Evolutionary conservation across 345 rosid genomes (phyloP).

Genomic region (Moringa oleifera): DNA sequence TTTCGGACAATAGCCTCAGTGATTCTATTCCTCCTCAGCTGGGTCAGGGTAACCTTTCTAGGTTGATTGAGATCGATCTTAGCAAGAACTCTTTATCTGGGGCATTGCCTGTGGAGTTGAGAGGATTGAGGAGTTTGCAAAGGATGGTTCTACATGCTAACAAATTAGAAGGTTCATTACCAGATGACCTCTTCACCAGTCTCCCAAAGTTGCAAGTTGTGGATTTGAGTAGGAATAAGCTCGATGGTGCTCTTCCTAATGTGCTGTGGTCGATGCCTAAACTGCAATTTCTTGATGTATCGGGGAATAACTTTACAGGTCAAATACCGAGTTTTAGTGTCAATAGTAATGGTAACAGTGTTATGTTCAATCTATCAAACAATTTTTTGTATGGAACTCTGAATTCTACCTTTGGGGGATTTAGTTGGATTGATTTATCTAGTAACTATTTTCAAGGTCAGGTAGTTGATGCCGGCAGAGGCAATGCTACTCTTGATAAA

Average conservation of each 20-base stretch:
- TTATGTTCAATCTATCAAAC: slow-evolving; percentile 51
- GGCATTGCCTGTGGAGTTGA: slow-evolving; percentile 49
- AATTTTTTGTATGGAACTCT: slow-evolving; percentile 75
- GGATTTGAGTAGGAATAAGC: slow-evolving; percentile 43
- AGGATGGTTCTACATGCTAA: no score
- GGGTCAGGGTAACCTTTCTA: slow-evolving; percentile 60
- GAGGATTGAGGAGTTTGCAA: slow-evolving; percentile 56
- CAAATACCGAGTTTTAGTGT: slow-evolving; percentile 38
- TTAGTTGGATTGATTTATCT: slow-evolving; percentile 43
- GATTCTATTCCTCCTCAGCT: slow-evolving; percentile 65
- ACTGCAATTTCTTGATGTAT: slow-evolving; percentile 55
- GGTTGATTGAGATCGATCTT: slow-evolving; percentile 75
- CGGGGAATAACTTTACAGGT: slow-evolving; percentile 78
- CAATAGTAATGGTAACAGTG: slow-evolving; percentile 28
- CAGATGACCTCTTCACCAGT: slow-evolving; percentile 48
- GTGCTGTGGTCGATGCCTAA: slow-evolving; percentile 55
- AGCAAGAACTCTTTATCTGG: slow-evolving; percentile 67
- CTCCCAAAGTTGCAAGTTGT: slow-evolving; percentile 59
- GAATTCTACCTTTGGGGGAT: slow-evolving; percentile 40
- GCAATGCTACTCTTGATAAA: slow-evolving; percentile 19
- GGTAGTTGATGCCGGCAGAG: slow-evolving; percentile 55
- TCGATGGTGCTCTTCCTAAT: slow-evolving; percentile 52
- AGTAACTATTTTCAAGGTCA: slow-evolving; percentile 78
- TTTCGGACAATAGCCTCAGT: slow-evolving; percentile 63
- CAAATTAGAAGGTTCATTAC: no score